Percentiles rank a stretch among this genome's conserved stretches.
phyloP scores from a whole-genome alignment of 177 flowering plant genomes.

The Vitis hybrid region DNA sequence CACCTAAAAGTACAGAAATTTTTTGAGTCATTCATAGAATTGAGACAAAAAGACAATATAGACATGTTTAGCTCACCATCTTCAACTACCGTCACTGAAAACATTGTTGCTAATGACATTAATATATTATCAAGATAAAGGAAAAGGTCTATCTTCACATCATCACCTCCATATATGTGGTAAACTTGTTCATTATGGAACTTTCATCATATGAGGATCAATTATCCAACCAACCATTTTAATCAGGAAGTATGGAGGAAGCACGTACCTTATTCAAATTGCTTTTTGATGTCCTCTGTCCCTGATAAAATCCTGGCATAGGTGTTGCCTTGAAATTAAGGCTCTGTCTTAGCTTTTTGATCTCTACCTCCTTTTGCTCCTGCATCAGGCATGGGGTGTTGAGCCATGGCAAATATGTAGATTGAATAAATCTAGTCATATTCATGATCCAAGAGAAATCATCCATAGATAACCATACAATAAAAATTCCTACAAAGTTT shows the following conservation, averaged over 20 bases:
- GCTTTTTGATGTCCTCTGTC: slow-evolving; percentile 25
- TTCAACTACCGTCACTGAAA: not conserved
- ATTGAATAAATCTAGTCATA: not conserved
- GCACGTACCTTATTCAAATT: slow-evolving; percentile 36
- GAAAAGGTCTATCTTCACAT: not conserved
- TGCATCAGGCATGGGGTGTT: slow-evolving; percentile 19
- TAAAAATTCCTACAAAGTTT: too few species aligned
- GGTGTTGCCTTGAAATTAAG: slow-evolving; percentile 49
- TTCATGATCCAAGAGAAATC: not conserved
- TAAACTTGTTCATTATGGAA: not conserved
- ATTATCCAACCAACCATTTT: not conserved
- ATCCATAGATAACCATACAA: too few species aligned
- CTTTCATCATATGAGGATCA: not conserved
- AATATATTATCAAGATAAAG: not conserved
- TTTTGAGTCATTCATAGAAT: not conserved
- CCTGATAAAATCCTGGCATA: slow-evolving; percentile 33
- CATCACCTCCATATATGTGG: not conserved
- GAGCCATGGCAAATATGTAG: not conserved
- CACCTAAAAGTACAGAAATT: not conserved
- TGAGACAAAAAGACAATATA: not conserved
- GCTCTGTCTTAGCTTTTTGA: slow-evolving; percentile 36
- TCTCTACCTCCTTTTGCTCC: slow-evolving; percentile 41
- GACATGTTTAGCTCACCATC: not conserved
- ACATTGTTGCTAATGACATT: not conserved
- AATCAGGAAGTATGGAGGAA: not conserved